These are phyloP conservation scores for Nemania abortiva DNA, from an alignment of 2,329 filamentous ascomycete genomes.

Conservation along the genomic window DNA sequence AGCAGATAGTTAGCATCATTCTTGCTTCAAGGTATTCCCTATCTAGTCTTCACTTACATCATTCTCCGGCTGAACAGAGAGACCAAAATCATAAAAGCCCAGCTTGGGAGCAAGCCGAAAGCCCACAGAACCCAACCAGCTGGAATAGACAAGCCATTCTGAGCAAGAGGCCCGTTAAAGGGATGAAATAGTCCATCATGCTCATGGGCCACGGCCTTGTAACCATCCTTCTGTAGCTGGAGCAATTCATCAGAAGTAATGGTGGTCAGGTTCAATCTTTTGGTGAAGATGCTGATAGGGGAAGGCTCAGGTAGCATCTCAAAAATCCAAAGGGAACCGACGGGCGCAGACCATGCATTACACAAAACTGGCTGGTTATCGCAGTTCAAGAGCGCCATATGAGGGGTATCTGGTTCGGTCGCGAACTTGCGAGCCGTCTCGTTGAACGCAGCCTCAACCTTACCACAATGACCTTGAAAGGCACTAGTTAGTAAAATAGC, in stretches of 20 bases:
- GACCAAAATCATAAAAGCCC: slow-evolving; percentile 82
- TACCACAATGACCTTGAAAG: slow-evolving; percentile 68
- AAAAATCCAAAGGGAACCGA: slow-evolving; percentile 75
- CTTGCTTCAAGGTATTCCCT: slow-evolving; percentile 3
- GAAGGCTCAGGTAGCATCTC: slow-evolving; percentile 74
- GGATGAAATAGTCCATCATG: slow-evolving; percentile 80
- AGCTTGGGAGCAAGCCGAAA: slow-evolving; percentile 76
- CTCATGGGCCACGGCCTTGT: slow-evolving; percentile 55
- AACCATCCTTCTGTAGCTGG: slow-evolving; percentile 67
- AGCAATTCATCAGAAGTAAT: slow-evolving; percentile 73
- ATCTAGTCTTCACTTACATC: slow-evolving; percentile 70
- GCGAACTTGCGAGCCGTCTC: slow-evolving; percentile 74
- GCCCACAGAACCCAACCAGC: slow-evolving; percentile 76
- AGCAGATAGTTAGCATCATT: slow-evolving; percentile 34
- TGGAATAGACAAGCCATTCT: slow-evolving; percentile 72
- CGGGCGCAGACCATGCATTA: slow-evolving; percentile 76
- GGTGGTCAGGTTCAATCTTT: slow-evolving; percentile 76
- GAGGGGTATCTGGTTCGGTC: slow-evolving; percentile 69
- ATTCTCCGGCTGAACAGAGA: slow-evolving; percentile 79
- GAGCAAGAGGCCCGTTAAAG: slow-evolving; percentile 74
- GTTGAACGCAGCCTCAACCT: slow-evolving; percentile 74
- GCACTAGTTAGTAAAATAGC: slow-evolving; percentile 28
- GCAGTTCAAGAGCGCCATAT: slow-evolving; percentile 79
- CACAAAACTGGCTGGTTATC: slow-evolving; percentile 80
- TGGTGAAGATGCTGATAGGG: slow-evolving; percentile 72